These are phyloP conservation scores for Nigrospora sphaerica DNA, from an alignment of 2,329 filamentous ascomycete genomes.

Conservation along the genomic window DNA sequence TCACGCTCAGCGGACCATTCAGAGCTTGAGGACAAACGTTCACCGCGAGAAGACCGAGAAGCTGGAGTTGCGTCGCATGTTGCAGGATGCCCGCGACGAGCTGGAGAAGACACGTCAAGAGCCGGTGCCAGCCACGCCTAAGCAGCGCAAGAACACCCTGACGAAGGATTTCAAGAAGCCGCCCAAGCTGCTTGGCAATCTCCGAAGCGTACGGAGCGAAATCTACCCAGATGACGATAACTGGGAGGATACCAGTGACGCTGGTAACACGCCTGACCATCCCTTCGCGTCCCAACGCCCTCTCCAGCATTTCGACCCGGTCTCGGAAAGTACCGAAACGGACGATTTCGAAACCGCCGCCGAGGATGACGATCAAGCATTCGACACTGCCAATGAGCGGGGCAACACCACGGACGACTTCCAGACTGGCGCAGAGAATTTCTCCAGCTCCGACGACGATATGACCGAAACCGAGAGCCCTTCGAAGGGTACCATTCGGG, in stretches of 20 bases:
- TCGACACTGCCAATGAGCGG: constrained; percentile 68
- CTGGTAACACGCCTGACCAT: not conserved
- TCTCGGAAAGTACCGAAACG: constrained; percentile 33
- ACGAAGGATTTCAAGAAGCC: constrained; percentile 66
- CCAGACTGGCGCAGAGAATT: constrained; percentile 82
- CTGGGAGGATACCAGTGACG: constrained; percentile 71
- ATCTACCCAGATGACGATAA: constrained; percentile 73
- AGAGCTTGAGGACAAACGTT: constrained; percentile 88
- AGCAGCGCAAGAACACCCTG: constrained; percentile 54
- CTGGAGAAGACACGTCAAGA: constrained; percentile 64
- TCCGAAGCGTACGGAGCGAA: constrained; percentile 69
- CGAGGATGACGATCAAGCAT: constrained; percentile 61
- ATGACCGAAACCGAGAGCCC: constrained; percentile 77
- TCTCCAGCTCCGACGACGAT: constrained; percentile 64
- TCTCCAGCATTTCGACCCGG: constrained; percentile 18
- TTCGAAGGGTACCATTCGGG: constrained; percentile 24
- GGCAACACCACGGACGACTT: constrained; percentile 89
- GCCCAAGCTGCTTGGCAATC: constrained; percentile 66
- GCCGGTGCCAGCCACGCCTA: constrained; percentile 47
- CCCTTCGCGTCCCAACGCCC: constrained; percentile 12
- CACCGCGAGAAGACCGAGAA: constrained; percentile 99
- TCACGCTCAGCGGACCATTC: constrained; percentile 93
- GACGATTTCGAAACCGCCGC: constrained; percentile 78
- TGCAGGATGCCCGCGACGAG: constrained; percentile 92
- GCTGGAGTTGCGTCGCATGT: constrained; percentile 86